A percentile compares a stretch with the other conserved stretches of the same genome.
Evolutionary conservation across 805 yeast species (phyloP).

Genomic region (Saccharomycopsis synnaedendra): DNA sequence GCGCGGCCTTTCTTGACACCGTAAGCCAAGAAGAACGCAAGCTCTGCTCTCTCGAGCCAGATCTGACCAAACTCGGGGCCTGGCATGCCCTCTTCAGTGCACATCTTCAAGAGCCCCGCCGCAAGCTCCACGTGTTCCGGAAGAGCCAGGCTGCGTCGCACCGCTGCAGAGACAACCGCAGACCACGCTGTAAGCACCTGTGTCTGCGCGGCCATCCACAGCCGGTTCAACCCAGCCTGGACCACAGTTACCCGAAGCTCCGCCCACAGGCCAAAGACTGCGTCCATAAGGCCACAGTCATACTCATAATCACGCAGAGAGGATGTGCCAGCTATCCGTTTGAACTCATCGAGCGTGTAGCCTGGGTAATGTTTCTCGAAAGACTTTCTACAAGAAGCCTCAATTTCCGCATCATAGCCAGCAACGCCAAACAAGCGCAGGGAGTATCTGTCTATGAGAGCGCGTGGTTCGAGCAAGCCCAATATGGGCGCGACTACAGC

Average conservation of each 20-base stretch:
- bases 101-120: conserved; percentile 37
- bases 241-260: conserved; percentile 37
- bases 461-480: conserved; percentile 27
- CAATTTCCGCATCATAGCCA: conserved; percentile 24
- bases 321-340: conserved; percentile 25
- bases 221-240: conserved; percentile 50
- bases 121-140: conserved; percentile 30
- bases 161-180: conserved; percentile 58
- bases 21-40: conserved; percentile 39
- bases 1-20: conserved; percentile 11
- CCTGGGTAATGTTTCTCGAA: conserved; percentile 4
- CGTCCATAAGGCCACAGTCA: conserved; percentile 52
- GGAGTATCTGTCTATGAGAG: conserved; percentile 23
- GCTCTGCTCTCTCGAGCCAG: conserved; percentile 52
- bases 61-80: conserved; percentile 37
- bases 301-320: conserved; percentile 50
- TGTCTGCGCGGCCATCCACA: conserved; percentile 54
- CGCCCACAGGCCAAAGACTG: conserved; percentile 33
- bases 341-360: conserved; percentile 13
- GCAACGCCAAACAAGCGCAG: conserved; percentile 30
- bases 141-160: conserved; percentile 29
- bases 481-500: conserved; percentile 32
- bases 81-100: conserved; percentile 39
- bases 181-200: conserved; percentile 68
- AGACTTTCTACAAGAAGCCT: conserved; percentile 5